Conservation (phyloP, 129 eudicot genomes). For the Lactuca saligna region DNA sequence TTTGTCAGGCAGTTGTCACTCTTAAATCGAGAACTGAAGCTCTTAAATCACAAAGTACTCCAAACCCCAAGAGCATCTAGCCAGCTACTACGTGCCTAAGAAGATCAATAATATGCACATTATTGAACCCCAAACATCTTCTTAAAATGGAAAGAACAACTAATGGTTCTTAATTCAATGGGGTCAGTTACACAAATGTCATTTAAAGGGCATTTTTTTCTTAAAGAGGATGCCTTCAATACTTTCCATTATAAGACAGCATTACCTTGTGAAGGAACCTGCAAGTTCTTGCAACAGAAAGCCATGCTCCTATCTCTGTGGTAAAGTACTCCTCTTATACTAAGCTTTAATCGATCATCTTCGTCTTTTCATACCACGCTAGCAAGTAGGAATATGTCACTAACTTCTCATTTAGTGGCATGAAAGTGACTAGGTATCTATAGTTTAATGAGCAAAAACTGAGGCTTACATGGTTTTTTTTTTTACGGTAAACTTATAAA, state of each 20-base stretch:
- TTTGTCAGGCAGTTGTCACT: constrained; percentile 24
- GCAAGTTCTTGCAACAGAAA: constrained; percentile 41
- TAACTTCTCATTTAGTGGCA: constrained; percentile 20
- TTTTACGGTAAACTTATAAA: not conserved
- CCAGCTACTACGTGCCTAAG: constrained; percentile 28
- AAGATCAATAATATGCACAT: constrained; percentile 28
- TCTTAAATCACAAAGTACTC: constrained; percentile 10
- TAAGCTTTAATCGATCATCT: constrained; percentile 15
- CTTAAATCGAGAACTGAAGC: constrained; percentile 11
- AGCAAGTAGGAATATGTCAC: constrained; percentile 9
- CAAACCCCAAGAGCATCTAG: constrained; percentile 36
- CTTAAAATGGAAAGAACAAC: constrained; percentile 28
- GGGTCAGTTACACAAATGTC: constrained; percentile 26
- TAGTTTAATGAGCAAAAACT: not conserved
- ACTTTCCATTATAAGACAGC: constrained; percentile 40
- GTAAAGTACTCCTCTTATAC: constrained; percentile 32
- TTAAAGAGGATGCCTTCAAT: constrained; percentile 31
- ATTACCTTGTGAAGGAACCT: constrained; percentile 52
- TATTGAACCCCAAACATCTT: constrained; percentile 39
- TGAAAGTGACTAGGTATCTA: constrained; percentile 4
- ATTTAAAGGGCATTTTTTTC: constrained; percentile 21
- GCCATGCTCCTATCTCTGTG: constrained; percentile 38
- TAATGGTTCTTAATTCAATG: constrained; percentile 36
- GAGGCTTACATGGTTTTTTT: not conserved
- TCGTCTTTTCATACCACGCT: constrained; percentile 8